Evolutionary conservation across 495 filamentous ascomycete genomes (phyloP), one percentile per base, ranked within the genome.

Genomic region (Peziza echinospora): DNA sequence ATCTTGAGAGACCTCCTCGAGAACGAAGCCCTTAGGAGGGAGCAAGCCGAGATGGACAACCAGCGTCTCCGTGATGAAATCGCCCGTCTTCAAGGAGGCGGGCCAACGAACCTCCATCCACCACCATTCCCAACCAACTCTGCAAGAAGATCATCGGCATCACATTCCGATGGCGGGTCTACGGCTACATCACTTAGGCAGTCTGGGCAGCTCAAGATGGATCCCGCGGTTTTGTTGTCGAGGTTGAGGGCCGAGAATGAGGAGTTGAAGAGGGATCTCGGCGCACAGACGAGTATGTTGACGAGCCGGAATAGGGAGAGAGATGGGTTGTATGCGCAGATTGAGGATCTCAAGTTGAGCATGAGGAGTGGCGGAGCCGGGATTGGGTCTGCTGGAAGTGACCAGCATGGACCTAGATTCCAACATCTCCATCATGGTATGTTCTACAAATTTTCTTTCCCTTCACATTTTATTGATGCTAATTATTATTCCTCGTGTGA

Each of bases 241-340:
- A 62, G 59, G 3, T 66, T 94, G 23, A 77, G 81, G 43, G 82
- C 85, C 51, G 89, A 96, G 58, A 96, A 94, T 54, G 83, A 84
- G 10, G 86, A 93, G 56, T 65, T 97, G 13, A 73, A 83, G 26
- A 78, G 86, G 41, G 86, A 96, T 59, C 80, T 96, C 23, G 82
- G 84, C 48, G 89, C 91, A 9, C 89, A 97, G 61, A 91, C 85
- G 0, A 93, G 85, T 0, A 97, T 96, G 87, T 74, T 97, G 6
- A 94, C 91, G 4, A 93, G 89, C 25, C 72, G 89, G 5, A 93
- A 96, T 54, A 75, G 84, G 25, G 89, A 97, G 60, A 87, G 89
- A 57, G 86, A 94, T 53, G 78, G 85, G 3, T 68, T 97, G 13
- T 91, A 94, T 57, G 82, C 92, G 49, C 89, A 97, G 57, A 97